Base-by-base conservation (phyloP, 169 alveolate species). In the Cryptosporidium ubiquitum region DNA sequence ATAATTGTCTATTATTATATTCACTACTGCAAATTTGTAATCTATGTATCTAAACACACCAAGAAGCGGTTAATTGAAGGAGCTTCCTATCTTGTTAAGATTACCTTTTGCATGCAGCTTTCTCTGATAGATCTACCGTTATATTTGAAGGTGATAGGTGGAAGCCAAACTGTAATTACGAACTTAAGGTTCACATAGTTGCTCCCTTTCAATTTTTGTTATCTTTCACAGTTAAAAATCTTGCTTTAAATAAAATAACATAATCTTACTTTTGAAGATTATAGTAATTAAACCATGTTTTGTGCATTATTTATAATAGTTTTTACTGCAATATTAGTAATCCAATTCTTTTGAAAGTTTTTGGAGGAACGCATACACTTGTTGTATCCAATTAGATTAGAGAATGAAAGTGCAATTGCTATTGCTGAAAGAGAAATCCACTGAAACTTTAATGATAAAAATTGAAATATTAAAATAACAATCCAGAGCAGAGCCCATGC, bases 401-500 rank as follows among this genome's bases (percentile, higher is more conserved):
- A 84, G 52, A 57, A 91, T 44, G 93, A 86, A 14, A 92, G 61
- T 16, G 91, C 58, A 51, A 92, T 75, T 18, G 94, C 94, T 68
- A 91, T 92, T 14, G 85, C 68, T 61, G 93, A 91, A 23, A 91
- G 92, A 26, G 92, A 84, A 35, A 91, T 84, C 91, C 93, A 92
- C 85, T 91, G 85, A n/a, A 91, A 84, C 26, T 91, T 75, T 23
- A 92, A 51, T 10, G 93, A 89, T 7, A 92, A 33, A 29, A 92
- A 42, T 73, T 92, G 86, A 60, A 86, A 71, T 58, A 92, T n/a
- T 68, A 69, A 47, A 20, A 68, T 84, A 37, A 51, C 52, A 39
- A 68, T 74, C 97, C 97, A 94, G 42, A 93, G 91, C 2, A 89
- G 26, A 26, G 96, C 93, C 57, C 95, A 84, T 44, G 91, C 47